Evolutionary conservation across 805 yeast species (phyloP), one percentile per base, ranked within the genome.

Genomic region (Wickerhamiella lipophila): DNA sequence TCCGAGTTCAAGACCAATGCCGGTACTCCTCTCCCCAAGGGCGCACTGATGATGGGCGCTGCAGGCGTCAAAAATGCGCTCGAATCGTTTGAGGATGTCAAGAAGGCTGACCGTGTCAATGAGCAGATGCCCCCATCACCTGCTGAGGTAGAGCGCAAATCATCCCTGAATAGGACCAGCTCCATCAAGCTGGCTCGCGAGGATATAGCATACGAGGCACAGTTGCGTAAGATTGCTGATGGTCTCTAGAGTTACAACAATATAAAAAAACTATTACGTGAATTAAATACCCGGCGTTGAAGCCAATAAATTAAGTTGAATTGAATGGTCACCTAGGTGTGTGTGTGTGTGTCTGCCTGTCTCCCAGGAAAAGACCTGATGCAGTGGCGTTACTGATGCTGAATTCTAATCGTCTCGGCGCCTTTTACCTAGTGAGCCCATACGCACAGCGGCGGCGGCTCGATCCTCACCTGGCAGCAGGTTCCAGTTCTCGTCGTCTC

Each of bases 51-150:
- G 58, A 79, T 84, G 55, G 96, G 96, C 4, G 65, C 81, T 15
- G 87, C 84, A 55, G 92, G 89, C 29, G 74, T 89, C 55, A 75
- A 78, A 54, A 73, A 73, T 46, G 77, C 83, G 5, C 74, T 89
- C 32, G 64, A 71, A 23, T 72, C 83, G 6, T 89, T 89, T 61
- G 88, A 83, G 56, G 92, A 83, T 47, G 97, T 96, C 2, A 75
- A 79, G 56, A 70, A 66, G 50, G 84, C 84, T 3, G 98, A 89
- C 68, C 62, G 81, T 56, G 72, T 71, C 35, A 92, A 89, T 63
- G 98, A 89, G 69, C 81, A 83, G 21, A 64, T 89, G 60, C 98
- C 98, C 1, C 97, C 97, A 3, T 64, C 79, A 3, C 66, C 69
- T 2, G 83, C 77, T 47, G 84, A 83, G 57, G 60, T 73, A 26